Conservation (phyloP, 768 basidiomycete species). For the Boletus reticulatus region DNA sequence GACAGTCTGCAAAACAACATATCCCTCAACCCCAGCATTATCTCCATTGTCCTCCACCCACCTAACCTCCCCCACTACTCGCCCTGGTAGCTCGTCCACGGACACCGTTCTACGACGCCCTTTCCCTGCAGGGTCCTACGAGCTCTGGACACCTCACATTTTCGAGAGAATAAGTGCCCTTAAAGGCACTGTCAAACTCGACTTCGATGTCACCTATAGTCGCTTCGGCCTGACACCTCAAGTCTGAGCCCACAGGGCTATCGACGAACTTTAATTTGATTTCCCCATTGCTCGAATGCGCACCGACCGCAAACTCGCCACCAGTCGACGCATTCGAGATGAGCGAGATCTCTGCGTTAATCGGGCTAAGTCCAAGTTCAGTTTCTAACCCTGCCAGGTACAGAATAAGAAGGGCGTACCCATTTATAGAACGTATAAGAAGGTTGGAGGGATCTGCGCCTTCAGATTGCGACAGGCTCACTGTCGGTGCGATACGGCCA, state of each 20-base stretch:
- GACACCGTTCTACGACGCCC: conserved; percentile 33
- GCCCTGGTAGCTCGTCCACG: background rate
- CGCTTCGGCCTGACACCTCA: conserved; percentile 32
- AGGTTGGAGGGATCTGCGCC: conserved; percentile 28
- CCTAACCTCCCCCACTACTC: conserved; percentile 18
- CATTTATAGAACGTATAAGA: conserved; percentile 39
- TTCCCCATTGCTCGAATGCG: conserved; percentile 28
- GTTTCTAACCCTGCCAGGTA: background rate
- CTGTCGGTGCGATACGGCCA: conserved; percentile 36
- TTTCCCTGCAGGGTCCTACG: conserved; percentile 35
- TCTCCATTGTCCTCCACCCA: conserved; percentile 25
- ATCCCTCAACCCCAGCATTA: conserved; percentile 14
- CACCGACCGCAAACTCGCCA: conserved; percentile 33
- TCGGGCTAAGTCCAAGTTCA: conserved; percentile 14
- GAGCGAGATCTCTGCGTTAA: conserved; percentile 29
- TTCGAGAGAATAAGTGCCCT: conserved; percentile 38
- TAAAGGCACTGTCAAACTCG: conserved; percentile 37
- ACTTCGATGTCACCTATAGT: conserved; percentile 26
- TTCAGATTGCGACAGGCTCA: conserved; percentile 35
- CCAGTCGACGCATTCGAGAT: conserved; percentile 27
- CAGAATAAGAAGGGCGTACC: conserved; percentile 29
- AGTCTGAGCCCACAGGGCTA: conserved; percentile 36
- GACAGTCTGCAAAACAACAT: conserved; percentile 14
- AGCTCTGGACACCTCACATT: conserved; percentile 21
- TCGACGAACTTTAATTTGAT: conserved; percentile 29